Evolutionary conservation across 2,329 filamentous ascomycete species (phyloP).

Genomic region (Diaporthe sp.): DNA sequence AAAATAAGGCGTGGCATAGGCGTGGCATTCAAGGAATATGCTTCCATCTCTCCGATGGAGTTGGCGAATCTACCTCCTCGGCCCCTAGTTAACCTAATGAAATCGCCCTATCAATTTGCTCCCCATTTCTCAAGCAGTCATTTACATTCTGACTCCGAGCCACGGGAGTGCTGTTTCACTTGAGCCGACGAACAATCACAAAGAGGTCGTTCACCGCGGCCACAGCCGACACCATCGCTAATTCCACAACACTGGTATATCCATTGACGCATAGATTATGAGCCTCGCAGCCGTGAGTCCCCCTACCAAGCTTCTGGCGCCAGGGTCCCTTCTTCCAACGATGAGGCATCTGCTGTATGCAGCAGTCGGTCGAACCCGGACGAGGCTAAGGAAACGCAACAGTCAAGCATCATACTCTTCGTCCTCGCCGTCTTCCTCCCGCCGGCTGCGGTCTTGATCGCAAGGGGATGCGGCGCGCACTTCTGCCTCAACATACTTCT

Average conservation of each 20-base stretch:
- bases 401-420: slow-evolving; percentile 35
- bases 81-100: background rate
- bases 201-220: background rate
- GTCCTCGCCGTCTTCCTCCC: slow-evolving; percentile 33
- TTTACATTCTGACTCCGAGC: background rate
- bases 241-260: no score
- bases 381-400: background rate
- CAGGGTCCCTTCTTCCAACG: background rate
- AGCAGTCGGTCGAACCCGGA: no score
- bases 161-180: no score
- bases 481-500: slow-evolving; percentile 37
- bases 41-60: background rate
- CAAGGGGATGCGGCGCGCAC: slow-evolving; percentile 29
- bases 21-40: background rate
- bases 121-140: background rate
- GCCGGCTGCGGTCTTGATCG: slow-evolving; percentile 20
- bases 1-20: background rate
- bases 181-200: background rate
- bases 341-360: background rate
- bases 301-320: background rate
- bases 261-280: background rate
- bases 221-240: background rate
- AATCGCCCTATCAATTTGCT: background rate
- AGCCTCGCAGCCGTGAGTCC: background rate
- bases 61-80: background rate